Base-by-base conservation (phyloP, 345 rosid genomes). In the Camelina laxa region DNA sequence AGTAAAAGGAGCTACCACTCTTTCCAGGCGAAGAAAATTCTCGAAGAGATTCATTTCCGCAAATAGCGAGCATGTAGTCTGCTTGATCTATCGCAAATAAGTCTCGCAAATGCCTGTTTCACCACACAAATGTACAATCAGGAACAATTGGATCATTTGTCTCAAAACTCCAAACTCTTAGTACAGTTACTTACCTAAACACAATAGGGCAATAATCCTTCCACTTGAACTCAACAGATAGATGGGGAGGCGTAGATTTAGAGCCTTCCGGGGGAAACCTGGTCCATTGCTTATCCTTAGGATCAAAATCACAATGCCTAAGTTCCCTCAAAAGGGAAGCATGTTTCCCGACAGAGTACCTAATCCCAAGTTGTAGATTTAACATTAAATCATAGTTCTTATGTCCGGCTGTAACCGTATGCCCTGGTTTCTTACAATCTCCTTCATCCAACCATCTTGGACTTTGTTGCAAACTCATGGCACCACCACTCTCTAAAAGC, bases 131-230 rank as follows among this genome's bases (percentile, higher is more conserved):
- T 8, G 4, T 6, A 1, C 7, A 35, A 44, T 56, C 7, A 38
- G 9, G 16, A 60, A 69, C 49, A n/a, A 69, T 11, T 19, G 53
- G 11, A 22, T 39, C 0, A 0, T 33, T 31, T 38, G 6, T n/a
- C 9, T 51, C 21, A 6, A 58, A 30, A 39, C 36, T 58, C 31
- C 17, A 1, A 64, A 22, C 0, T 6, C 24, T 7, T 50, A 39
- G 4, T 16, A 48, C 19, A 45, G 24, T 6, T 64, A 31, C 17
- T 30, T 71, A 88, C 93, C 88, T 86, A 81, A 91, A 91, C 31
- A 91, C 94, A 79, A 87, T 74, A 44, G 97, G 92, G 56, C 91
- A 88, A 70, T 88, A 91, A 76, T 91, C 93, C 78, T 91, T 91
- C 93, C 96, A 91, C 73, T 82, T 83, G 79, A 88, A 91, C 36